Evolutionary conservation across 345 rosid species (phyloP).

Genomic region (Kandelia obovata): DNA sequence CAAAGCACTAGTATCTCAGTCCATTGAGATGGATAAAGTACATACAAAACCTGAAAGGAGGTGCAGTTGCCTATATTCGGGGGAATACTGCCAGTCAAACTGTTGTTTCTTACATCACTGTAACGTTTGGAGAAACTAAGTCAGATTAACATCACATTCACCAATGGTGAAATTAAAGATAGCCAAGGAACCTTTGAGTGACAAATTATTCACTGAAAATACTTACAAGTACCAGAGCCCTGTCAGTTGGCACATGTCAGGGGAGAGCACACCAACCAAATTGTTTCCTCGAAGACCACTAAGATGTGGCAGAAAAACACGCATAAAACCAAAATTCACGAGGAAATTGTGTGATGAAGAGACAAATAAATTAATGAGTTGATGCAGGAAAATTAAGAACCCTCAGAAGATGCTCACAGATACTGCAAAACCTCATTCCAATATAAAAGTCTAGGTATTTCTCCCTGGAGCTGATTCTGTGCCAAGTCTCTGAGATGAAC

Average conservation of each 20-base stretch:
- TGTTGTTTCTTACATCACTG: conserved; percentile 94
- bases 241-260: conserved; percentile 90
- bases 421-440: conserved; percentile 99
- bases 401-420: conserved; percentile 53
- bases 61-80: conserved; percentile 90
- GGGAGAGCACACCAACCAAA: conserved; percentile 78
- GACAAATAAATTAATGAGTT: not conserved
- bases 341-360: not conserved
- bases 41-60: conserved; percentile 98
- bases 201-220: not conserved
- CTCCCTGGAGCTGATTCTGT: conserved; percentile 84
- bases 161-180: not conserved
- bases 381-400: not conserved
- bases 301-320: not conserved
- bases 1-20: not conserved
- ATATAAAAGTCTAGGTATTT: conserved; percentile 93
- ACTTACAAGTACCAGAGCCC: conserved; percentile 99
- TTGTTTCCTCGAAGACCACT: conserved; percentile 95
- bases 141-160: not conserved
- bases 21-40: conserved; percentile 26
- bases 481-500: conserved; percentile 68
- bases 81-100: conserved; percentile 91
- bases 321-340: not conserved
- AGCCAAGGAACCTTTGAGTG: not conserved
- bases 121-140: conserved; percentile 11